Base-by-base conservation (phyloP, 164 flowering plant species). In the Magnolia changhungtana region DNA sequence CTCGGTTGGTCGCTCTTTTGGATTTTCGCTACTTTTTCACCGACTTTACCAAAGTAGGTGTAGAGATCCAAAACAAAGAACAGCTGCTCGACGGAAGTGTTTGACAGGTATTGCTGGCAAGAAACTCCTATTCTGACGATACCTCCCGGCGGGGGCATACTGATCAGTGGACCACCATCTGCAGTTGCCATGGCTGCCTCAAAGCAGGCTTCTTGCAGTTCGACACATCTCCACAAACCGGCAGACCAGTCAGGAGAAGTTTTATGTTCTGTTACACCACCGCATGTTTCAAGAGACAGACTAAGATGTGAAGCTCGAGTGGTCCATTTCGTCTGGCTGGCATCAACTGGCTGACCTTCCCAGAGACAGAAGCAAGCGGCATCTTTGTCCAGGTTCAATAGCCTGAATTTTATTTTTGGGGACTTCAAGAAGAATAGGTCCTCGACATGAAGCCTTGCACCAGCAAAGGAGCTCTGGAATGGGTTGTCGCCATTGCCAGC, bases 291-390 rank as follows among this genome's bases (percentile, higher is more conserved):
- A 68, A 96, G 84, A 72, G 94, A 94, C 79, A 96, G 82, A 83
- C 86, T 85, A 66, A 96, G 72, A 63, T 80, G 82, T 63, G 97
- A 89, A 72, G 91, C 93, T 80, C 81, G 88, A 80, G 88, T 77
- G 10, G 84, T 82, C 91, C 90, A 88, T 83, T 94, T 96, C 81
- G 84, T 89, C 84, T 86, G 92, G 85, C 98, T 91, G 72, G 98
- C 91, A 86, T 96, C 99, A 78, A 92, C 76, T 13, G 99, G 98
- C 83, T 96, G 99, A 81, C 67, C 90, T 71, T 90, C 87, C 99
- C 99, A 96, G 24, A 96, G 87, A 86, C 87, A 86, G 81, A 91
- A 96, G 82, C 99, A 96, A 78, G 96, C 97, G 82, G 99, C 95
- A 83, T 96, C 99, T 80, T 92, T 94, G 71, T 94, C 98, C 80